These are phyloP conservation scores for Beauveria caledonica DNA, from an alignment of 2,329 filamentous ascomycete genomes.

Conservation along the genomic window DNA sequence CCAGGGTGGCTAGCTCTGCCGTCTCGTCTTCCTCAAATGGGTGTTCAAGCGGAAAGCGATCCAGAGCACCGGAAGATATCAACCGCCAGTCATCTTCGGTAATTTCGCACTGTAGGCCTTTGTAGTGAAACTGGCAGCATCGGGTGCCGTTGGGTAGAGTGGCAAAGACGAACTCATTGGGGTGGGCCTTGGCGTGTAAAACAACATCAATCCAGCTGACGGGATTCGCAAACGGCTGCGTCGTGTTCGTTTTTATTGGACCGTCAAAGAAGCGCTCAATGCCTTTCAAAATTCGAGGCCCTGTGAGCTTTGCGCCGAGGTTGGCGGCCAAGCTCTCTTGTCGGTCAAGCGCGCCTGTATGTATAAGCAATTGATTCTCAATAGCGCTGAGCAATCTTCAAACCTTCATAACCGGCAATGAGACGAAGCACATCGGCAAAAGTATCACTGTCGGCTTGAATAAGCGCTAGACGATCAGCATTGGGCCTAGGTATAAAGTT, in stretches of 20 bases:
- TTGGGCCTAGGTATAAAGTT: conserved; percentile 44
- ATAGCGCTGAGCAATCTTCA: not conserved
- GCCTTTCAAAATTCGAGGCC: conserved; percentile 74
- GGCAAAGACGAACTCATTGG: conserved; percentile 66
- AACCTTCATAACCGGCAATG: conserved; percentile 69
- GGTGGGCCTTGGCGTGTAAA: conserved; percentile 72
- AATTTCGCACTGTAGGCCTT: conserved; percentile 75
- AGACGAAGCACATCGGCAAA: conserved; percentile 66
- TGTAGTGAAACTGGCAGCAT: conserved; percentile 74
- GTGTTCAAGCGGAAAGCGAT: conserved; percentile 68
- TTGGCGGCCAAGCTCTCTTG: conserved; percentile 84
- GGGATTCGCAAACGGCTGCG: conserved; percentile 51
- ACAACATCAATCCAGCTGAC: conserved; percentile 83
- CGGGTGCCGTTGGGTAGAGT: conserved; percentile 60
- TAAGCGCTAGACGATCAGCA: conserved; percentile 37
- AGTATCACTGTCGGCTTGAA: conserved; percentile 53
- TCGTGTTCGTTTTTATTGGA: conserved; percentile 48
- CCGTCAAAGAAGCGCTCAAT: conserved; percentile 83
- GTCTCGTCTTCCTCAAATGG: conserved; percentile 80
- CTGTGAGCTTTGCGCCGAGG: conserved; percentile 73
- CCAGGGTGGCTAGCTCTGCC: conserved; percentile 74
- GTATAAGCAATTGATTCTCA: conserved; percentile 13
- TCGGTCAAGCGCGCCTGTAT: conserved; percentile 63
- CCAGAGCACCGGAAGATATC: conserved; percentile 73
- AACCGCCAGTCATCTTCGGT: conserved; percentile 80